Conservation (phyloP, 495 filamentous ascomycete genomes). For the Evansstolkia leycettana region DNA sequence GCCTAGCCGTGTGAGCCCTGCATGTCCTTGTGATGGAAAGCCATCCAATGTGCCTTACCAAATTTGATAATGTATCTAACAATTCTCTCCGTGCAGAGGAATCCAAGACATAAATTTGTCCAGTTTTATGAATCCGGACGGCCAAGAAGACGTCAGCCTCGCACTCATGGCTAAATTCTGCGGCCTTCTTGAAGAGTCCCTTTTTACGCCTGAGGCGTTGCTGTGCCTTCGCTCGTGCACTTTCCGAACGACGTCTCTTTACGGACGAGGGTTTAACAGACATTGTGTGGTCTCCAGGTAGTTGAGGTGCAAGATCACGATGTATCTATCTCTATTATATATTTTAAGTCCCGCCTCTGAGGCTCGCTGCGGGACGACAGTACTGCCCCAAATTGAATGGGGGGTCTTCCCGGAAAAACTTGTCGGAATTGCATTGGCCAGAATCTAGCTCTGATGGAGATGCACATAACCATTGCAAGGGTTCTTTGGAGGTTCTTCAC, state of each 20-base stretch:
- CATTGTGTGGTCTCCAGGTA: slow-evolving; percentile 1
- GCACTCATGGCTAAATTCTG: slow-evolving; percentile 8
- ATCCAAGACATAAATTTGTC: slow-evolving; percentile 8
- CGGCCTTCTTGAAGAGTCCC: slow-evolving; percentile 9
- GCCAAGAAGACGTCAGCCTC: slow-evolving; percentile 7
- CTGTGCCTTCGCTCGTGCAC: slow-evolving; percentile 7
- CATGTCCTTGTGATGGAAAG: neutral
- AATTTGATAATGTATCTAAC: slow-evolving; percentile 4
- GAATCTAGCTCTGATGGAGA: no score
- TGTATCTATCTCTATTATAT: no score
- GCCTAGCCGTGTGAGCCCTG: neutral
- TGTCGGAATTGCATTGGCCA: no score
- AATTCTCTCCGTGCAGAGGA: slow-evolving; percentile 5
- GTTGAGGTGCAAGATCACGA: no score
- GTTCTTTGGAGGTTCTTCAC: no score
- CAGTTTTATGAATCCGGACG: slow-evolving; percentile 7
- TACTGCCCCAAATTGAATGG: no score
- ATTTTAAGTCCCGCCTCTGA: no score
- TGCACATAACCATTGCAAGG: no score
- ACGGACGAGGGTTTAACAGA: slow-evolving; percentile 4
- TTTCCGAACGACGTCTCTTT: slow-evolving; percentile 8
- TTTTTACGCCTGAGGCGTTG: slow-evolving; percentile 6
- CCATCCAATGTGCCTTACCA: slow-evolving; percentile 1
- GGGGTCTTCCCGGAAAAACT: no score
- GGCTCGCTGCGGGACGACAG: no score